phyloP scores from a whole-genome alignment of 192 early-diverging fungal genomes.

The Coemansia sp. region DNA sequence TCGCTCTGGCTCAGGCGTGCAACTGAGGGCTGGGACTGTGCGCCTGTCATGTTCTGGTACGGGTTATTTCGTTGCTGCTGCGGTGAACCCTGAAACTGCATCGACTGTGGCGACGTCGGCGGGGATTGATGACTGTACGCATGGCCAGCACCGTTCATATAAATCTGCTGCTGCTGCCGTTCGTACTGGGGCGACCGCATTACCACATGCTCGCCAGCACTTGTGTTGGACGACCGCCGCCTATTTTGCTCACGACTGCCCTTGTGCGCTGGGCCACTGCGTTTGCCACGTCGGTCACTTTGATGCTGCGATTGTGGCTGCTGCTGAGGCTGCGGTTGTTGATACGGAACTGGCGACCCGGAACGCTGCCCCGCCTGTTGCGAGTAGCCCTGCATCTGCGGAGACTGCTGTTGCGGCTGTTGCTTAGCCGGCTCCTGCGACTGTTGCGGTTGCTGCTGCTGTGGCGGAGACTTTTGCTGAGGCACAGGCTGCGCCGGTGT shows the following conservation, averaged over 20 bases:
- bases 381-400: conserved; percentile 7
- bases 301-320: conserved; percentile 4
- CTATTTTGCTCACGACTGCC: conserved; percentile 28
- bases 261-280: conserved; percentile 22
- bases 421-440: conserved; percentile 5
- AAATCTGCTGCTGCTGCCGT: conserved; percentile 57
- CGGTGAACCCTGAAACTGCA: conserved; percentile 7
- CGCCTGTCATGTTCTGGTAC: conserved; percentile 7
- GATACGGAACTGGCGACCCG: conserved; percentile 4
- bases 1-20: conserved; percentile 40
- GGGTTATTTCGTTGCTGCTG: conserved; percentile 2
- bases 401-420: conserved; percentile 12
- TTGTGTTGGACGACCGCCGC: conserved; percentile 26
- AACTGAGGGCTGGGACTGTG: conserved; percentile 13
- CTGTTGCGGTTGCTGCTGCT: conserved; percentile 11
- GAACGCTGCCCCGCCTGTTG: conserved; percentile 1
- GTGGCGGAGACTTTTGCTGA: conserved; percentile 16
- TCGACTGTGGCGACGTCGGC: conserved; percentile 9
- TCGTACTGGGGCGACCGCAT: conserved; percentile 55
- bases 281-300: conserved; percentile 22
- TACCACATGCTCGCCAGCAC: conserved; percentile 37
- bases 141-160: conserved; percentile 18
- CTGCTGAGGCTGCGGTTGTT: conserved; percentile 11
- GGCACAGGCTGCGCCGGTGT: conserved; percentile 33
- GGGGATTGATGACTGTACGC: conserved; percentile 6